phyloP scores from a whole-genome alignment of 2,329 filamentous ascomycete species.

The Aspergillus niger region DNA sequence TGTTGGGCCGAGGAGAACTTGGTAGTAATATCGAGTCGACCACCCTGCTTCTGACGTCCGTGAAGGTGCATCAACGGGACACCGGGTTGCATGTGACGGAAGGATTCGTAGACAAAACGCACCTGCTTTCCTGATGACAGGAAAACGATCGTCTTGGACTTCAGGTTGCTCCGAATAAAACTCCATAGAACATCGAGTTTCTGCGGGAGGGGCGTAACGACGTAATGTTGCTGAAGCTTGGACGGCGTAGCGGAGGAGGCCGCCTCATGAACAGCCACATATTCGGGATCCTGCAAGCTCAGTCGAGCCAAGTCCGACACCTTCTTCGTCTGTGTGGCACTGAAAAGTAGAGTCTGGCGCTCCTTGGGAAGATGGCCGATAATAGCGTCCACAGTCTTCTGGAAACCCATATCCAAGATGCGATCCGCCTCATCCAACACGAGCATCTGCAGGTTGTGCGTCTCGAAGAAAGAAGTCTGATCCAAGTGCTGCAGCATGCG shows the following conservation, averaged over 20 bases:
- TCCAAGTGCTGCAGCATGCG: constrained; percentile 95
- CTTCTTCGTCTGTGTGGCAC: constrained; percentile 91
- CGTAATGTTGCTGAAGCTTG: constrained; percentile 86
- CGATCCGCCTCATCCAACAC: constrained; percentile 95
- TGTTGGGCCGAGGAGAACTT: constrained; percentile 79
- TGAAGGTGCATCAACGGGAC: constrained; percentile 90
- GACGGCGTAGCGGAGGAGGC: constrained; percentile 77
- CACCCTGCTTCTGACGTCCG: constrained; percentile 88
- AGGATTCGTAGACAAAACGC: constrained; percentile 90
- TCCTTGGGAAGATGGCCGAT: constrained; percentile 84
- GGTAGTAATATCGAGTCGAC: constrained; percentile 81
- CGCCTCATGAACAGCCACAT: constrained; percentile 88
- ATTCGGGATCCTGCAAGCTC: constrained; percentile 87
- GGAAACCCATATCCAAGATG: constrained; percentile 97
- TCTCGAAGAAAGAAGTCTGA: constrained; percentile 86
- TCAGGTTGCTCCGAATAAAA: constrained; percentile 87
- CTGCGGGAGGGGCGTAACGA: constrained; percentile 78
- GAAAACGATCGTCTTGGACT: constrained; percentile 94
- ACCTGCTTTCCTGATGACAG: constrained; percentile 95
- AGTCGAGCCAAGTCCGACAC: constrained; percentile 89
- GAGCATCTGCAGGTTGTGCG: constrained; percentile 87
- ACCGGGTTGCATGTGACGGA: constrained; percentile 90
- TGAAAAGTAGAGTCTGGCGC: constrained; percentile 91
- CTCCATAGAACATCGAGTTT: constrained; percentile 92
- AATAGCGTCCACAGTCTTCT: constrained; percentile 85